These are phyloP conservation scores for Aegilops longissima DNA, from an alignment of 176 grass and related monocot species.

Conservation along the genomic window DNA sequence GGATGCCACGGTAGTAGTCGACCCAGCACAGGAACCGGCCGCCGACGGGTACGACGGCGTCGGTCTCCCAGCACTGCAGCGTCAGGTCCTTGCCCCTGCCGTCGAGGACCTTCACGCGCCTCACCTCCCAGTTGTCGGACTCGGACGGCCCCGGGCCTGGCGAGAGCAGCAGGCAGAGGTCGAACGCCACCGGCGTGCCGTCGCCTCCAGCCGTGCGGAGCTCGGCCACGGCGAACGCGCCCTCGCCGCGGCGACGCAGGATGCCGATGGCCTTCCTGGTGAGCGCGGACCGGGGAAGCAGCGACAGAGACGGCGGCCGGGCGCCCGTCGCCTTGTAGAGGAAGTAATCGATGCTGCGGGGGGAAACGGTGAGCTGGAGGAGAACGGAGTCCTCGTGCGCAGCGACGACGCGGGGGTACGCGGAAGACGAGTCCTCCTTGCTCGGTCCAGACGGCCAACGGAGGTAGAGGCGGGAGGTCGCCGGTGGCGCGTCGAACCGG, in stretches of 20 bases:
- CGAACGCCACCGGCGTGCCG: background rate
- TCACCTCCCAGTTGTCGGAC: background rate
- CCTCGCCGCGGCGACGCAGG: background rate
- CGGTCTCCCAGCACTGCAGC: background rate
- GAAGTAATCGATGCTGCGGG: background rate
- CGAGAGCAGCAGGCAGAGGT: background rate
- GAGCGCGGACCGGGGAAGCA: background rate
- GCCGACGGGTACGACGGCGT: background rate
- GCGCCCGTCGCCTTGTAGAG: background rate
- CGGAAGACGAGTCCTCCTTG: background rate
- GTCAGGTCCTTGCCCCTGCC: background rate
- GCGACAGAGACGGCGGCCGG: background rate
- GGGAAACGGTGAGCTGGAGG: background rate
- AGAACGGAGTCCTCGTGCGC: constrained; percentile 1
- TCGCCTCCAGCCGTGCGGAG: background rate
- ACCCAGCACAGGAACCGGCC: constrained; percentile 1
- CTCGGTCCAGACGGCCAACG: background rate
- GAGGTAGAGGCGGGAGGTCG: constrained; percentile 3
- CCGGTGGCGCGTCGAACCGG: background rate
- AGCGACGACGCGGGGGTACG: background rate
- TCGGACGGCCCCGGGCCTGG: background rate
- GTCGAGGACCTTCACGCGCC: background rate
- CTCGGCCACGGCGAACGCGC: background rate
- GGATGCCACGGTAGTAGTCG: background rate
- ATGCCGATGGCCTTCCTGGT: constrained; percentile 3